Percentiles rank a stretch among this genome's conserved stretches.
These are phyloP conservation scores for Cymbidium sinense DNA, from an alignment of 106 monocot species.

Conservation along the genomic window DNA sequence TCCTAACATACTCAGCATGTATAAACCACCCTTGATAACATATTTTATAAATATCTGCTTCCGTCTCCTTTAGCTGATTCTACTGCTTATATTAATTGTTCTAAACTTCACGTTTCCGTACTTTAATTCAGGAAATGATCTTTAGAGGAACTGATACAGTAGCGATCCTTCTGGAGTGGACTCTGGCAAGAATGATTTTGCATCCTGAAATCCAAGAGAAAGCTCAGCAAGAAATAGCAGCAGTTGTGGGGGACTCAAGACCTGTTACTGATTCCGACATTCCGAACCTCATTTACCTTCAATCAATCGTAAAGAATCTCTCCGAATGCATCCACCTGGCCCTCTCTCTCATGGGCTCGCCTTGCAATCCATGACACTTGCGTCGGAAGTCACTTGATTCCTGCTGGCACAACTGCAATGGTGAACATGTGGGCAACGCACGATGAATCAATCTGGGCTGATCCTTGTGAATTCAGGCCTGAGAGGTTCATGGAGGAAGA, in stretches of 20 bases:
- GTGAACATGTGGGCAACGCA: constrained; percentile 49
- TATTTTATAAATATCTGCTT: too few species aligned
- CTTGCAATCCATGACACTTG: constrained; percentile 30
- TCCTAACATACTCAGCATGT: too few species aligned
- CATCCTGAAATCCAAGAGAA: constrained; percentile 36
- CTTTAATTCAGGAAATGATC: constrained; percentile 38
- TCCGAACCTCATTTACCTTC: constrained; percentile 26
- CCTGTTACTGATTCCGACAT: constrained; percentile 21
- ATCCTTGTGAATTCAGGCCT: constrained; percentile 23
- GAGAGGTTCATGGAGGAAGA: constrained; percentile 33
- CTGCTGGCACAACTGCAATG: constrained; percentile 35
- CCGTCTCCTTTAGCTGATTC: too few species aligned
- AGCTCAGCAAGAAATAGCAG: constrained; percentile 29
- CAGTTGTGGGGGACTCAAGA: constrained; percentile 13
- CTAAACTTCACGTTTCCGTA: too few species aligned
- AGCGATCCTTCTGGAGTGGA: constrained; percentile 40
- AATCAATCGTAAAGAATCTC: constrained; percentile 26
- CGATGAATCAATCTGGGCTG: constrained; percentile 25
- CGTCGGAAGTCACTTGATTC: constrained; percentile 20
- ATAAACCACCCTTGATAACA: too few species aligned
- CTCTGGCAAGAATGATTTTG: constrained; percentile 33
- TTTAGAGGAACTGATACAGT: constrained; percentile 45
- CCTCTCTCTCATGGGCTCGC: constrained; percentile 48
- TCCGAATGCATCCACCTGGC: constrained; percentile 37
- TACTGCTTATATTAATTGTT: background rate